Evolutionary conservation across 495 filamentous ascomycete species (phyloP).

Genomic region (Aspergillus haitiensis): DNA sequence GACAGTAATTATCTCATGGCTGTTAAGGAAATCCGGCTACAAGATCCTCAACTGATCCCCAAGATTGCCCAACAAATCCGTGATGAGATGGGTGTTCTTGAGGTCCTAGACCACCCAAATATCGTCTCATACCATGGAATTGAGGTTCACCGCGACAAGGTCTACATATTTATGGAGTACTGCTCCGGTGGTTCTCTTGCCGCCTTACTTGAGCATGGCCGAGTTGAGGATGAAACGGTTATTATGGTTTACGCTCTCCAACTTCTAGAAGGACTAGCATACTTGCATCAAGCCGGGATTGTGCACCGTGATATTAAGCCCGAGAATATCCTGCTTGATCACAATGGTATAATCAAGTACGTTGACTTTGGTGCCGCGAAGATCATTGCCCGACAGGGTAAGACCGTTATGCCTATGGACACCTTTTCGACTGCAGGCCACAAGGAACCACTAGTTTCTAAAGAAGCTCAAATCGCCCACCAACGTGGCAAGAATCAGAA

Average conservation of each 20-base stretch:
- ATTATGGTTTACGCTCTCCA: conserved; percentile 97
- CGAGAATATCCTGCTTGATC: conserved; percentile 96
- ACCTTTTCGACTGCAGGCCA: conserved; percentile 46
- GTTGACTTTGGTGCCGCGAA: conserved; percentile 98
- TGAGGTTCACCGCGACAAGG: conserved; percentile 96
- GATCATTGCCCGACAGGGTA: conserved; percentile 91
- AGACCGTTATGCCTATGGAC: conserved; percentile 69
- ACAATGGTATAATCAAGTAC: conserved; percentile 98
- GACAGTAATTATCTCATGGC: conserved; percentile 97
- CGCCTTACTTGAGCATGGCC: conserved; percentile 84
- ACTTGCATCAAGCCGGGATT: conserved; percentile 86
- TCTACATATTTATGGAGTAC: conserved; percentile 99
- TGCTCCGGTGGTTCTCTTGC: conserved; percentile 95
- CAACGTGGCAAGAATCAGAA: conserved; percentile 66
- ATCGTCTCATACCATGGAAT: conserved; percentile 98
- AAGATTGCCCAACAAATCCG: conserved; percentile 89
- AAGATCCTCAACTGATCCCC: conserved; percentile 94
- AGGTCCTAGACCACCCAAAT: conserved; percentile 94
- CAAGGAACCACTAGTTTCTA: conserved; percentile 33
- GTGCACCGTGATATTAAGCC: conserved; percentile 98
- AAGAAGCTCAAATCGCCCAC: conserved; percentile 33
- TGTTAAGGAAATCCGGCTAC: conserved; percentile 95
- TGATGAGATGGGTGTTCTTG: conserved; percentile 95
- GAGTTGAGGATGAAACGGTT: conserved; percentile 97
- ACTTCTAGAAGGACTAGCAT: conserved; percentile 91